These are phyloP conservation scores for Kuraishia capsulata DNA, from an alignment of 805 yeast species.

Conservation along the genomic window DNA sequence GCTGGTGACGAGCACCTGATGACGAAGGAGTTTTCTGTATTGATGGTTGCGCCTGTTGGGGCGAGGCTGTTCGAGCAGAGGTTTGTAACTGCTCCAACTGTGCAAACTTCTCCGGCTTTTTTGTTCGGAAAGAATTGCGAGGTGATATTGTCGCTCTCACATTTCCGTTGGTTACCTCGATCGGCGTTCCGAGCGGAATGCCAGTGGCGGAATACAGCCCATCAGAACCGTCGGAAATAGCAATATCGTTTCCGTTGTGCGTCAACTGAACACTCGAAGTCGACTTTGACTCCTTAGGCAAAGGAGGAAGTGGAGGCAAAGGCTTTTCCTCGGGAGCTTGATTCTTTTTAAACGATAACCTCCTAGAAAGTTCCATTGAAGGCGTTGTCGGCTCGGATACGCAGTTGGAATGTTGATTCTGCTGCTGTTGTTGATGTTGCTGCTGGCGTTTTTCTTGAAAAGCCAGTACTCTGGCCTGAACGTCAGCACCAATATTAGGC, in stretches of 20 bases:
- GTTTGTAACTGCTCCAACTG: conserved; percentile 19
- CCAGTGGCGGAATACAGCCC: conserved; percentile 12
- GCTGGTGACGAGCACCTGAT: too few species aligned
- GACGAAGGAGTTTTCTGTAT: not conserved
- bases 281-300: conserved; percentile 1
- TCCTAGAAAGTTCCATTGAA: not conserved
- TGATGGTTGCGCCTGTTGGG: conserved; percentile 5
- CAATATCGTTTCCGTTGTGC: too few species aligned
- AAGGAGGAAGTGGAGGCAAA: conserved; percentile 30
- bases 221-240: too few species aligned
- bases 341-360: not conserved
- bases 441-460: conserved; percentile 73
- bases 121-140: conserved; percentile 1
- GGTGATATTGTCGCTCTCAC: conserved; percentile 23
- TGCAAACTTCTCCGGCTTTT: not conserved
- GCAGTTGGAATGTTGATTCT: too few species aligned
- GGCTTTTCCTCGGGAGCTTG: conserved; percentile 30
- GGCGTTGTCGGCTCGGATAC: conserved; percentile 2
- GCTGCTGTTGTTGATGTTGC: conserved; percentile 1
- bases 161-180: conserved; percentile 11
- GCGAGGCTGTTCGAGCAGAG: conserved; percentile 4
- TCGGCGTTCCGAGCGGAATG: conserved; percentile 6
- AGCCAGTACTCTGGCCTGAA: conserved; percentile 81
- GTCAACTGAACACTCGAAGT: too few species aligned
- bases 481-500: conserved; percentile 52